Evolutionary conservation across 805 yeast genomes (phyloP), one percentile per base, ranked within the genome.

Genomic region (Wickerhamiella alocasiicola): DNA sequence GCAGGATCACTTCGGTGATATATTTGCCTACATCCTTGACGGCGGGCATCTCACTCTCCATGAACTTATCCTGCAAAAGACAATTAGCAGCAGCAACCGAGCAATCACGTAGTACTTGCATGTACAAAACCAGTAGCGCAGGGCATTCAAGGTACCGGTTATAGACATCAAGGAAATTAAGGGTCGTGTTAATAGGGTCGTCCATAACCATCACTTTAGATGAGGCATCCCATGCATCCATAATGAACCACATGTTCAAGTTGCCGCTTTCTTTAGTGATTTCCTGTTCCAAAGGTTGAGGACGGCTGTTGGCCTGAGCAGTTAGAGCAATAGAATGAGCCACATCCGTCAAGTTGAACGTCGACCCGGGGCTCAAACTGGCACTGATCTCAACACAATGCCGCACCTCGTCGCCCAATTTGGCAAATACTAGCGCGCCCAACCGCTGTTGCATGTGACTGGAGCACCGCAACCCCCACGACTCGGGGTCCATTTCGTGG

Each of bases 271-370:
- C 41, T 15, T 37, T 28, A n/a, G 34, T 23, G 7, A 37, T 30
- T 12, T 23, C 16, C 9, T 29, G 34, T 20, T 37, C 41, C 9
- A 37, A 24, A 6, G 41, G 41, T 2, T 34, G 30, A 12, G 41
- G 41, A 9, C 41, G 41, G 7, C 35, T 23, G 25, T 37, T 23
- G 16, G 41, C 13, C 27, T 37, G 24, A 13, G 31, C 27, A 16
- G 41, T 35, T 11, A 28, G 2, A 9, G 23, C 26, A n/a, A 37
- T 23, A 3, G 41, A 34, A 12, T 15, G 17, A n/a, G 30, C 41
- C 16, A 37, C 20, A 31, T 57, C 61, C 24, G 59, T 57, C 24
- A 47, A 55, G 12, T 55, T 49, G 18, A 54, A 45, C 17, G 48
- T 47, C 27, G 51, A 49, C 23, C 46, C 49, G 34, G 50, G 53